These are phyloP conservation scores for Pyricularia pennisetigena DNA, from an alignment of 2,329 filamentous ascomycete genomes.

Conservation along the genomic window DNA sequence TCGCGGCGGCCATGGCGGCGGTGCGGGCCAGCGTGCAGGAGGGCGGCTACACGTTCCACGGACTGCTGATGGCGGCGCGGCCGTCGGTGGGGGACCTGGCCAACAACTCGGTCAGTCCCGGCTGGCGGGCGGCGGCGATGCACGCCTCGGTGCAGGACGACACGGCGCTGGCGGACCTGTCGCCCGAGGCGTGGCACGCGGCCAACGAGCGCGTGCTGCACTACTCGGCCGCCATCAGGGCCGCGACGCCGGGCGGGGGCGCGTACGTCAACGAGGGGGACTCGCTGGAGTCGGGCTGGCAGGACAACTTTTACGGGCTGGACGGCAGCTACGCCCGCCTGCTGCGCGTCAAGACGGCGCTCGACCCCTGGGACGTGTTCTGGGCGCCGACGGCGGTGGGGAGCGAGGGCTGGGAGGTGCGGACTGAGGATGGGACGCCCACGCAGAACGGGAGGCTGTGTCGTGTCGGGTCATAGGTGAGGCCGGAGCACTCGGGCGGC, in stretches of 20 bases:
- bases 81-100: constrained; percentile 11
- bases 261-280: constrained; percentile 31
- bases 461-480: neutral
- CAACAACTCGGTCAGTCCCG: constrained; percentile 13
- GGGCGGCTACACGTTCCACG: constrained; percentile 24
- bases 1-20: constrained; percentile 17
- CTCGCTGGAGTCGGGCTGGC: constrained; percentile 23
- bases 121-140: constrained; percentile 14
- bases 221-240: constrained; percentile 11
- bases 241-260: constrained; percentile 20
- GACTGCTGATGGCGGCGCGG: constrained; percentile 20
- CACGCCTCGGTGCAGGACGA: constrained; percentile 13
- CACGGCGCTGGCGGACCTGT: constrained; percentile 7
- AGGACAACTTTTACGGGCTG: constrained; percentile 23
- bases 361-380: constrained; percentile 27
- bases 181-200: constrained; percentile 3
- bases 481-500: too few species aligned
- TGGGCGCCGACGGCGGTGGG: constrained; percentile 10
- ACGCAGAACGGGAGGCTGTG: constrained; percentile 10
- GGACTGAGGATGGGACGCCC: constrained; percentile 6
- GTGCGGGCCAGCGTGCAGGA: constrained; percentile 21
- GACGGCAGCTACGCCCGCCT: constrained; percentile 18
- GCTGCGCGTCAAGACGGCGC: constrained; percentile 25
- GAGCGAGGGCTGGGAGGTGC: constrained; percentile 11
- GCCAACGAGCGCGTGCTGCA: constrained; percentile 9